phyloP scores from a whole-genome alignment of 208 protist species.

The Herpetomonas tarakana region DNA sequence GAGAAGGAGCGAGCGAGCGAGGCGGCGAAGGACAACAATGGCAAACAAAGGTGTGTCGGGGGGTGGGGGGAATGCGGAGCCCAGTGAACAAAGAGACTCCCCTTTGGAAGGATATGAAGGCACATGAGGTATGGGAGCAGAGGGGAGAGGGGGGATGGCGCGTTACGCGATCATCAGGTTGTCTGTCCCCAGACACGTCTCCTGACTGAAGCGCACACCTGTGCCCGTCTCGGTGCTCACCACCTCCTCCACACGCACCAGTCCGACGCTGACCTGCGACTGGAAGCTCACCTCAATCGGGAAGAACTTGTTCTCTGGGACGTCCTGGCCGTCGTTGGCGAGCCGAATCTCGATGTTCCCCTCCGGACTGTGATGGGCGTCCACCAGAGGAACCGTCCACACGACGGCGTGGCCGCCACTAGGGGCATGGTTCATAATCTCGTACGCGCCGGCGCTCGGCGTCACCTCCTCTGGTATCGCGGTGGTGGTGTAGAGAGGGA shows the following conservation, averaged over 20 bases:
- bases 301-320: slow-evolving; percentile 61
- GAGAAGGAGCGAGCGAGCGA: too few relatives aligned
- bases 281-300: slow-evolving; percentile 61
- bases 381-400: slow-evolving; percentile 66
- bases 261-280: slow-evolving; percentile 32
- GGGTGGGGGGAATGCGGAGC: too few relatives aligned
- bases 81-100: too few relatives aligned
- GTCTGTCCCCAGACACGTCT: slow-evolving; percentile 44
- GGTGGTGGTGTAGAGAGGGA: slow-evolving; percentile 56
- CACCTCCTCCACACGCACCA: slow-evolving; percentile 58
- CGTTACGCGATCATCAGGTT: slow-evolving; percentile 48
- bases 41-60: too few relatives aligned
- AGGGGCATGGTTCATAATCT: slow-evolving; percentile 11
- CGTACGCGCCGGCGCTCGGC: slow-evolving; percentile 33
- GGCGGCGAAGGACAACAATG: too few relatives aligned
- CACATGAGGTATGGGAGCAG: too few relatives aligned
- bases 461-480: slow-evolving; percentile 22
- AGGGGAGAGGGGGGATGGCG: too few relatives aligned
- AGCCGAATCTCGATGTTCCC: slow-evolving; percentile 75
- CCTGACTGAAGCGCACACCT: slow-evolving; percentile 61
- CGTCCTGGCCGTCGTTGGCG: slow-evolving; percentile 7
- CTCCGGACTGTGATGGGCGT: slow-evolving; percentile 32
- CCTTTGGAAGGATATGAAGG: too few relatives aligned
- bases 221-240: slow-evolving; percentile 50
- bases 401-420: slow-evolving; percentile 20